Base-by-base conservation (phyloP, 2,329 filamentous ascomycete species). In the Venturia asperata region DNA sequence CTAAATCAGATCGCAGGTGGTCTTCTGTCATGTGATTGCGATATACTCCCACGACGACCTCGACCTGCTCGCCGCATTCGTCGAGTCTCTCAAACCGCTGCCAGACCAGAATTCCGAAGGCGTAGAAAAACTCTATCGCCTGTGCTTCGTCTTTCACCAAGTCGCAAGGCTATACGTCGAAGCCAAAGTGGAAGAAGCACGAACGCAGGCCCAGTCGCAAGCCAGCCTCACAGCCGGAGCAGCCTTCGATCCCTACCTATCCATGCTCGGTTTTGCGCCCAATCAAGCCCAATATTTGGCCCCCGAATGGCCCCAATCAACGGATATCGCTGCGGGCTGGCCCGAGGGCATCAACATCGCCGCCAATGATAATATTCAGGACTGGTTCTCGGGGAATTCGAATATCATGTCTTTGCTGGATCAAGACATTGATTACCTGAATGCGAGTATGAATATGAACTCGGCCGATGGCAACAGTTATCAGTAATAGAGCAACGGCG, bases 391-490 rank as follows among this genome's bases (percentile, higher is more conserved):
- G 3, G 84, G 85, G 1, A 88, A 84, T 66, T 80, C 82, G 64
- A 85, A 87, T 69, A 83, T 89, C 77, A 81, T 88, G 77, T 84
- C 84, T 0, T 70, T 88, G 65, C 72, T 88, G 71, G 86, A 89
- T 70, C 83, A 87, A 66, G 85, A 88, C 69, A 60, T 75, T 19
- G 42, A 45, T 49, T 63, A 47, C n/a, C 11, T 58, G 52, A n/a
- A n/a, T 5, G 47, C 47, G 47, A 52, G 21, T 15, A 52, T 52
- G 47, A 52, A 52, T 15, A 15, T 52, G 47, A 27, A 52, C 5
- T 27, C 21, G 10, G 21, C 21, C 3, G 15, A 52, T 52, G 13
- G 24, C 3, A 15, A 11, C 10, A 52, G 27, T 52, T 52, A 52
- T 52, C 47, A 27, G 47, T 21, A 52, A 21, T 27, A 27, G 24